Evolutionary conservation across 768 basidiomycete species (phyloP).

Genomic region (Dictyophora rubrovolvata): DNA sequence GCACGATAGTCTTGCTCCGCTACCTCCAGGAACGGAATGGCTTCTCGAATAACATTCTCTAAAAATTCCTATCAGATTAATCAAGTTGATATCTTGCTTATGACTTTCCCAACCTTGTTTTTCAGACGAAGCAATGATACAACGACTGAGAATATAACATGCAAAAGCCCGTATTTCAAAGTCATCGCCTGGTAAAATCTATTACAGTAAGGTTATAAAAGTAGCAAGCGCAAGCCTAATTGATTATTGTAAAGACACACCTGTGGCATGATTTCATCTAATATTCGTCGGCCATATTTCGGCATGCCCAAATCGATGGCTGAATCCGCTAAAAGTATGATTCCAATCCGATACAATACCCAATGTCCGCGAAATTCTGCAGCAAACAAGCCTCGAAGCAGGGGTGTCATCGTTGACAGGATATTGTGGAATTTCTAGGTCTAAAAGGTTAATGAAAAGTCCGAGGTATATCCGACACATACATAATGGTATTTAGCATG

Average conservation of each 20-base stretch:
- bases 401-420: conserved; percentile 48
- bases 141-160: conserved; percentile 64
- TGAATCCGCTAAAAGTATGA: conserved; percentile 68
- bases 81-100: neutral
- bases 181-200: conserved; percentile 66
- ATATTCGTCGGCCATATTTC: conserved; percentile 46
- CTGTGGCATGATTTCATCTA: conserved; percentile 79
- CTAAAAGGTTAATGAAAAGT: neutral
- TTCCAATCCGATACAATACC: conserved; percentile 54
- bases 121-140: conserved; percentile 43
- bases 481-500: conserved; percentile 10
- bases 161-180: conserved; percentile 68
- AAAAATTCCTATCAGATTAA: conserved; percentile 25
- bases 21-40: conserved; percentile 47
- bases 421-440: conserved; percentile 57
- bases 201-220: neutral
- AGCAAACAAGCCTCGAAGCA: conserved; percentile 67
- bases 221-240: neutral
- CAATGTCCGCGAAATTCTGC: conserved; percentile 69
- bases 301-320: conserved; percentile 71
- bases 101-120: conserved; percentile 4
- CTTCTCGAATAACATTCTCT: conserved; percentile 37
- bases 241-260: conserved; percentile 25
- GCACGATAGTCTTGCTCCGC: conserved; percentile 57
- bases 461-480: neutral